A percentile compares a stretch with the other conserved stretches of the same genome.
These are phyloP conservation scores for Termitomyces sp. DNA, from an alignment of 768 basidiomycete genomes.

Conservation along the genomic window DNA sequence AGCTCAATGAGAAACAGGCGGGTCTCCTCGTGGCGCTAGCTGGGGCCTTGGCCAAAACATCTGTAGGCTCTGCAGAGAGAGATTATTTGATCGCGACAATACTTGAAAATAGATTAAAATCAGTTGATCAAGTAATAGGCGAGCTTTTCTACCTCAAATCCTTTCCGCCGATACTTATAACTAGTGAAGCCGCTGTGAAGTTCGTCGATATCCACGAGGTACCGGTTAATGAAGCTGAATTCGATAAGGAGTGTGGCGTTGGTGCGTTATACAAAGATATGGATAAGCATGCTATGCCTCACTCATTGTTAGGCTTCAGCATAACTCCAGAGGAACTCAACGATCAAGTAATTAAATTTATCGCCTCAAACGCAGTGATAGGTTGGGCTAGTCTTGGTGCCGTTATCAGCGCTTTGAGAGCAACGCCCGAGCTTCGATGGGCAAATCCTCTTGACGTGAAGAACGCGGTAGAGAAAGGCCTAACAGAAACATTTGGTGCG, in stretches of 20 bases:
- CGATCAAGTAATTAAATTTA: constrained; percentile 47
- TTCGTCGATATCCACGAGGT: constrained; percentile 56
- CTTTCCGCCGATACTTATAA: background rate
- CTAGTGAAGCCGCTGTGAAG: constrained; percentile 60
- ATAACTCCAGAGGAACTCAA: constrained; percentile 66
- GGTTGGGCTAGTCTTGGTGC: constrained; percentile 78
- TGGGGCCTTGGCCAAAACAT: constrained; percentile 51
- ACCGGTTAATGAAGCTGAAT: constrained; percentile 63
- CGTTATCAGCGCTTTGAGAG: constrained; percentile 59
- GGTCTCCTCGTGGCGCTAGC: constrained; percentile 65
- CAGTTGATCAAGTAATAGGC: constrained; percentile 86
- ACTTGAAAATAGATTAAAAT: constrained; percentile 66
- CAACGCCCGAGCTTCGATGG: constrained; percentile 66
- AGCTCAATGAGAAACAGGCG: constrained; percentile 74
- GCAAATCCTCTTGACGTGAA: constrained; percentile 82
- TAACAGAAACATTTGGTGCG: constrained; percentile 62
- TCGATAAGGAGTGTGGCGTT: constrained; percentile 79
- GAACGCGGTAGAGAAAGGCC: constrained; percentile 67
- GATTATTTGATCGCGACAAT: constrained; percentile 64
- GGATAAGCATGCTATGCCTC: background rate
- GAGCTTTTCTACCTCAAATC: constrained; percentile 18
- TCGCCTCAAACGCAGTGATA: constrained; percentile 45
- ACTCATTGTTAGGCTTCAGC: constrained; percentile 56
- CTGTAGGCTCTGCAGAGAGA: constrained; percentile 46
- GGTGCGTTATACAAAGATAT: constrained; percentile 46